Base-by-base conservation (phyloP, 1,139 yeast genomes). In the Kodamaea fungicola region DNA sequence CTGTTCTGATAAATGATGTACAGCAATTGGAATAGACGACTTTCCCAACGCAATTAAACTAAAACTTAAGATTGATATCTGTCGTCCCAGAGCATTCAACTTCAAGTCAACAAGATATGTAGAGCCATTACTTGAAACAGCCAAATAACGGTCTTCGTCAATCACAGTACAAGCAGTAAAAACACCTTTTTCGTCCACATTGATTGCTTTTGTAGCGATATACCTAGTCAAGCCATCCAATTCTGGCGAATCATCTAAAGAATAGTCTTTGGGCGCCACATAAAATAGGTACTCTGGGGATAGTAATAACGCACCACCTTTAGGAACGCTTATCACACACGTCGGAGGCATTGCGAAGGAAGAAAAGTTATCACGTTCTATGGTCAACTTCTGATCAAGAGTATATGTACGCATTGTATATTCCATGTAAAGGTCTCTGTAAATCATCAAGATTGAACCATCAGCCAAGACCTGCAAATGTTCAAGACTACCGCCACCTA, bases 341-440 rank as follows among this genome's bases (percentile, higher is more conserved):
- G 61, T 47, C 0, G 74, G 74, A 1, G 63, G 57, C 3, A 54
- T 62, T 1, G 58, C 58, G 42, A 70, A 70, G 7, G 13, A n/a
- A 8, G 12, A 12, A 7, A 27, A 12, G 13, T 27, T 12, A n/a
- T 9, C 13, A 9, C 16, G 8, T 27, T 10, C 12, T 8, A 27
- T 9, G 12, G 16, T 9, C 12, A 27, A 12, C 12, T n/a, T 9
- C 4, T 12, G 4, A 12, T 27, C 12, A 8, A 10, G 12, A 12
- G 29, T 27, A 12, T 10, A 27, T 5, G 12, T 10, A 24, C 75
- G 47, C 31, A 69, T 41, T 3, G 67, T 10, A 12, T 27, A 12
- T 10, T 27, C 29, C 29, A 27, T 27, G 12, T n/a, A 10, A 16
- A 59, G 59, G 38, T 67, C 74, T 25, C 73, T 51, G 43, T 66